phyloP scores from a whole-genome alignment of 352 stramenopile species.

The Pythium myriotylum region DNA sequence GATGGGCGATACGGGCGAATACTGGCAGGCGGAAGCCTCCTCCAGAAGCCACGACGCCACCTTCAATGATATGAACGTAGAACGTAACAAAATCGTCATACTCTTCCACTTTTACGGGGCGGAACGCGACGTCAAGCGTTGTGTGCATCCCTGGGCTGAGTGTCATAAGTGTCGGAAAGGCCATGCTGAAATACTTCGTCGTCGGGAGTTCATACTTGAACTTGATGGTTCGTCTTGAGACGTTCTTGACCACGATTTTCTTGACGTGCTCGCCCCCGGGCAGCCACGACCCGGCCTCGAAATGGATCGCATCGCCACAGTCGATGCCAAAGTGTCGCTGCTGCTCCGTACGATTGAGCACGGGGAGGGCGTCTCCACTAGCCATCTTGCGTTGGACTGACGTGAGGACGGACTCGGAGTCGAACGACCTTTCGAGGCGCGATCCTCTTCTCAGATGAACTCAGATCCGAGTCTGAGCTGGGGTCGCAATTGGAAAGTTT shows the following conservation, averaged over 20 bases:
- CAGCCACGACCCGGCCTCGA: conserved; percentile 85
- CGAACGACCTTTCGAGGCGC: conserved; percentile 13
- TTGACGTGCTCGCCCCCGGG: conserved; percentile 92
- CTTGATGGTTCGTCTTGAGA: conserved; percentile 83
- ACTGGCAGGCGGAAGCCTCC: conserved; percentile 88
- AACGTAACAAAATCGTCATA: conserved; percentile 94
- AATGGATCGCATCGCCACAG: conserved; percentile 88
- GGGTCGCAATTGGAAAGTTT: too few species aligned
- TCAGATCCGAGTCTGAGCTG: neutral
- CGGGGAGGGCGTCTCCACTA: conserved; percentile 27
- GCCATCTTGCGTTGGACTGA: conserved; percentile 5
- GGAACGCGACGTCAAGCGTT: conserved; percentile 89
- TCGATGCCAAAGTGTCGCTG: conserved; percentile 74
- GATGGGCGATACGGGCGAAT: conserved; percentile 75
- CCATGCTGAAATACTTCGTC: conserved; percentile 94
- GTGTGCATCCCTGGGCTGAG: conserved; percentile 89
- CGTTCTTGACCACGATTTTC: conserved; percentile 91
- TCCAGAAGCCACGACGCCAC: conserved; percentile 60
- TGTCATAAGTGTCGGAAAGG: conserved; percentile 89
- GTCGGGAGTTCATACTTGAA: conserved; percentile 93
- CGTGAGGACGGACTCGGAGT: too few species aligned
- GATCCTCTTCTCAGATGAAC: too few species aligned
- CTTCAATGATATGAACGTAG: conserved; percentile 83
- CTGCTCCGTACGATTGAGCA: conserved; percentile 77
- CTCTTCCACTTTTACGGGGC: conserved; percentile 85